phyloP scores from a whole-genome alignment of 305 asterid genomes.

The Solanum hybrid region DNA sequence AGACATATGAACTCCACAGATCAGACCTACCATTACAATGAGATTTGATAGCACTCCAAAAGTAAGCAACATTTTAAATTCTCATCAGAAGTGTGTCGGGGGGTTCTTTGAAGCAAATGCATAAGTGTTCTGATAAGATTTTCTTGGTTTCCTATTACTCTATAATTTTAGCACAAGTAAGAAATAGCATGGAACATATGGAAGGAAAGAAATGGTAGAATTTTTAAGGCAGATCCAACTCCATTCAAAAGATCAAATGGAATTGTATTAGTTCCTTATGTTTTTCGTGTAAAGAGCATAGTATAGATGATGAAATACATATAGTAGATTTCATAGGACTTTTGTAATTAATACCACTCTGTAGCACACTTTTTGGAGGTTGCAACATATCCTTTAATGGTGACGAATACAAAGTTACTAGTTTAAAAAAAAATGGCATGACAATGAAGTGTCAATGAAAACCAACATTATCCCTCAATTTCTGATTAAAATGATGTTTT shows the following conservation, averaged over 20 bases:
- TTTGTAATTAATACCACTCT: neutral
- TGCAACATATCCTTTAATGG: neutral
- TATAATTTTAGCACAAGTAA: neutral
- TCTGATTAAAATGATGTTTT: neutral
- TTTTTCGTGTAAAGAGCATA: neutral
- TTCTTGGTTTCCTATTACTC: neutral
- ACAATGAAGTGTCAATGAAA: neutral
- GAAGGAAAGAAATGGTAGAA: neutral
- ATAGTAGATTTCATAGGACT: neutral
- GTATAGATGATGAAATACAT: neutral
- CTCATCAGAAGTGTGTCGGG: neutral
- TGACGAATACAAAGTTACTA: neutral
- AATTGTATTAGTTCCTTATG: neutral
- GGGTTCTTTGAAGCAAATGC: neutral
- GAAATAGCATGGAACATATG: neutral
- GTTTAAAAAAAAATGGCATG: neutral
- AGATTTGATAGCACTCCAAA: neutral
- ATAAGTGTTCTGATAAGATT: neutral
- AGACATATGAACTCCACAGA: neutral
- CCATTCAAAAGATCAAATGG: neutral
- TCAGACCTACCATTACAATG: neutral
- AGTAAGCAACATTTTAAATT: neutral
- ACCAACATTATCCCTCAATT: neutral
- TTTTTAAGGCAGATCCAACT: neutral
- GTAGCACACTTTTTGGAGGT: neutral